Percentiles rank a stretch among this genome's conserved stretches.
Conservation (phyloP, 208 protist genomes). For the Acanthamoeba pearcei region DNA sequence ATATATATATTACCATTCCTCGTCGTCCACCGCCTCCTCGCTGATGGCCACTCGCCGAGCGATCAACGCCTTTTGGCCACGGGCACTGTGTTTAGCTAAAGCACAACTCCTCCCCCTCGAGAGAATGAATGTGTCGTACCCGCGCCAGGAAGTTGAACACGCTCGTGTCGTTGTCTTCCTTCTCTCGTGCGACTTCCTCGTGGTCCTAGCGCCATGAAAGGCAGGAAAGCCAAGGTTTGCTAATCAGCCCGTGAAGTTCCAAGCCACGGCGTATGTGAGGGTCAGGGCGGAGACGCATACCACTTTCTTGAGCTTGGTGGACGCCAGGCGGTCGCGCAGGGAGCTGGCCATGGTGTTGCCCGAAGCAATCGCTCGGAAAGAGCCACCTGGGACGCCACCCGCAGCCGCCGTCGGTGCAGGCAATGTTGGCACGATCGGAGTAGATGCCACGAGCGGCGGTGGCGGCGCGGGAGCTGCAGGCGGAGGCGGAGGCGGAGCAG, state of each 20-base stretch:
- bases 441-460: neutral
- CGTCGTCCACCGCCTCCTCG: neutral
- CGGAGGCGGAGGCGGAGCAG: neutral
- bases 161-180: neutral
- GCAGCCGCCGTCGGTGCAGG: too few species aligned
- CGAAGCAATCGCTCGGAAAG: neutral
- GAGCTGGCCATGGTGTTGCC: neutral
- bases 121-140: neutral
- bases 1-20: neutral
- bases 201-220: neutral
- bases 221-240: neutral
- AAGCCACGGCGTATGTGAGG: neutral
- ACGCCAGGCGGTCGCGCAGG: neutral
- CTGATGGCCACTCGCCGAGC: neutral
- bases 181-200: neutral
- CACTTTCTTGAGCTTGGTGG: neutral
- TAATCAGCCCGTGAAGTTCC: too few species aligned
- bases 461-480: neutral
- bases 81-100: neutral
- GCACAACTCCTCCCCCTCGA: too few species aligned
- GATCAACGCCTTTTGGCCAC: neutral
- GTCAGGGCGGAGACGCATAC: neutral
- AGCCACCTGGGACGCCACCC: neutral
- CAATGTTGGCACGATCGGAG: too few species aligned
- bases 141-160: neutral